Evolutionary conservation across 106 monocot genomes (phyloP).

Genomic region (Platanthera zijinensis): DNA sequence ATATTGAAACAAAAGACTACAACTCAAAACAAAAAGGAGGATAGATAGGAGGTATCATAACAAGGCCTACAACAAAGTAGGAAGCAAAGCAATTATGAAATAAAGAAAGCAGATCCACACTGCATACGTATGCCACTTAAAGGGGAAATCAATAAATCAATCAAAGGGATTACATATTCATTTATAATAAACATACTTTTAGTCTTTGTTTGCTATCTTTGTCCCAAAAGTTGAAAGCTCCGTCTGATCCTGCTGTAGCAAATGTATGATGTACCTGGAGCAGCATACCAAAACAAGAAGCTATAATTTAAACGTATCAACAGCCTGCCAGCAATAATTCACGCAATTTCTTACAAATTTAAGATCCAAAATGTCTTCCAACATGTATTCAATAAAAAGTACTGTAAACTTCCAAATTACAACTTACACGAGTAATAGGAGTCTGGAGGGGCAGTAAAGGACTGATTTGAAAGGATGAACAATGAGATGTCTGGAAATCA

Average conservation of each 20-base stretch:
- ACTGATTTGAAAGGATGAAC: no score
- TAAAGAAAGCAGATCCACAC: not conserved
- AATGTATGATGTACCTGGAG: slow-evolving; percentile 89
- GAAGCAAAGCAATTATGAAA: not conserved
- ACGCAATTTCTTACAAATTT: no score
- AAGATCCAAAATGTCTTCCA: no score
- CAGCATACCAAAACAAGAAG: slow-evolving; percentile 2
- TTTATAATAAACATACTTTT: slow-evolving; percentile 39
- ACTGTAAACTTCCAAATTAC: no score
- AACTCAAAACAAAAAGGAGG: not conserved
- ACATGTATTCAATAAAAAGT: no score
- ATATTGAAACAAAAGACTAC: not conserved
- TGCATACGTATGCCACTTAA: not conserved
- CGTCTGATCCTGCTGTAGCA: slow-evolving; percentile 94
- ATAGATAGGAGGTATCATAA: not conserved
- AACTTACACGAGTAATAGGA: no score
- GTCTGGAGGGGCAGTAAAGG: no score
- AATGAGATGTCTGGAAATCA: no score
- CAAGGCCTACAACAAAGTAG: not conserved
- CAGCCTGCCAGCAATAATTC: not conserved
- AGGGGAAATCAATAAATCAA: not conserved
- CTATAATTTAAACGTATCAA: not conserved
- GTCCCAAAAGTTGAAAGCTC: slow-evolving; percentile 97
- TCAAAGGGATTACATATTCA: not conserved
- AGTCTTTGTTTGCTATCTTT: slow-evolving; percentile 98